These are phyloP conservation scores for Phlebiopsis gigantea DNA, from an alignment of 768 basidiomycete species.

Conservation along the genomic window DNA sequence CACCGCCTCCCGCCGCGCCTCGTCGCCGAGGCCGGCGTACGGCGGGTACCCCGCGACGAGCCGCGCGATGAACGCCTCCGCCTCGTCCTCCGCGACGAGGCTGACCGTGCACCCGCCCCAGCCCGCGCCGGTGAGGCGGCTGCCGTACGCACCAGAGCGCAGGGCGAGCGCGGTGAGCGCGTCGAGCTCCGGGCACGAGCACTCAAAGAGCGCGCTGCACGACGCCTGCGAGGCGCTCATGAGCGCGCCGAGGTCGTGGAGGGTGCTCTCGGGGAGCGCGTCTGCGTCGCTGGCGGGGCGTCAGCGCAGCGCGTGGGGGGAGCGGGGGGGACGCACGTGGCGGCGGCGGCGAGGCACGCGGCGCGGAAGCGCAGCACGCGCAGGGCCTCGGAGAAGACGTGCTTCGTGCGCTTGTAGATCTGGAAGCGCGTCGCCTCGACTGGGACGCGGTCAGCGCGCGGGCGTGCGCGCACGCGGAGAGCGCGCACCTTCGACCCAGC, in stretches of 20 bases:
- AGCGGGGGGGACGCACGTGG: neutral
- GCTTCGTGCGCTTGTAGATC: slow-evolving; percentile 75
- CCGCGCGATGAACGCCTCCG: slow-evolving; percentile 57
- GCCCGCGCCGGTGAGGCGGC: slow-evolving; percentile 83
- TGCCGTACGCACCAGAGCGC: slow-evolving; percentile 72
- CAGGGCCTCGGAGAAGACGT: slow-evolving; percentile 76
- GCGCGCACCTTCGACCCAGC: slow-evolving; percentile 71
- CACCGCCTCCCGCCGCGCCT: slow-evolving; percentile 57
- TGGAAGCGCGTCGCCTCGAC: slow-evolving; percentile 81
- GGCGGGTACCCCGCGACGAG: slow-evolving; percentile 57
- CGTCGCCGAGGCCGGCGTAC: slow-evolving; percentile 56
- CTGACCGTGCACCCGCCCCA: slow-evolving; percentile 93
- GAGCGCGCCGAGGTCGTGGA: slow-evolving; percentile 54
- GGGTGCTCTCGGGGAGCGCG: slow-evolving; percentile 23
- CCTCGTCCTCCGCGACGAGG: slow-evolving; percentile 60
- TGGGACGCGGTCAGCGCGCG: slow-evolving; percentile 21
- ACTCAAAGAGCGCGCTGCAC: slow-evolving; percentile 67
- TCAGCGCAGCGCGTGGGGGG: neutral
- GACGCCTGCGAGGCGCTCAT: slow-evolving; percentile 79
- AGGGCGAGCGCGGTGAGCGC: slow-evolving; percentile 58
- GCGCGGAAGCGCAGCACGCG: slow-evolving; percentile 77
- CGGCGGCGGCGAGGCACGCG: slow-evolving; percentile 46
- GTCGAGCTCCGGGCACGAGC: slow-evolving; percentile 77
- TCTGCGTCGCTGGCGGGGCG: slow-evolving; percentile 5
- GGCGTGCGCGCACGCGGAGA: neutral